Conservation (phyloP, 73 alveolate genomes). For the Strombidium stylifer region DNA sequence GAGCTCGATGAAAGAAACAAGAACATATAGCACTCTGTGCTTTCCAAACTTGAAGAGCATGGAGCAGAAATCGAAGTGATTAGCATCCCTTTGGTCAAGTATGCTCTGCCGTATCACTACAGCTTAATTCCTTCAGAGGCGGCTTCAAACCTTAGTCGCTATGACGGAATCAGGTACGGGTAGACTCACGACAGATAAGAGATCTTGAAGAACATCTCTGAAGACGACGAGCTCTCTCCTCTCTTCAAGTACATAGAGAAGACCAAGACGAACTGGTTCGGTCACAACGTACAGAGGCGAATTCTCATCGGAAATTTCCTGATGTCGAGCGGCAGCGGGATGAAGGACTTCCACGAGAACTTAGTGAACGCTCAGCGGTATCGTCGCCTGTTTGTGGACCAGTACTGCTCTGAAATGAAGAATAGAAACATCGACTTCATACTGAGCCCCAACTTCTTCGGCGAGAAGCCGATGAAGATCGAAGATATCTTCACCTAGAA, state of each 20-base stretch:
- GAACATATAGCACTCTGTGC: background rate
- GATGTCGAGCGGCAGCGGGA: slow-evolving; percentile 21
- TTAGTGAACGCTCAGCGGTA: slow-evolving; percentile 29
- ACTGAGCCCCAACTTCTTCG: slow-evolving; percentile 20
- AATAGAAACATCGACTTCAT: slow-evolving; percentile 26
- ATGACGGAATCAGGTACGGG: slow-evolving; percentile 61
- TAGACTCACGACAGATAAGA: background rate
- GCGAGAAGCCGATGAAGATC: slow-evolving; percentile 26
- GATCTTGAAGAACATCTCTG: background rate
- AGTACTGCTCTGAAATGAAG: slow-evolving; percentile 12
- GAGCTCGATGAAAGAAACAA: slow-evolving; percentile 48
- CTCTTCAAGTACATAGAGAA: slow-evolving; percentile 24
- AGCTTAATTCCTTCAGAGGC: slow-evolving; percentile 50
- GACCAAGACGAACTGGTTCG: slow-evolving; percentile 46
- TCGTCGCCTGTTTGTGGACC: slow-evolving; percentile 24
- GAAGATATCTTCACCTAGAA: background rate
- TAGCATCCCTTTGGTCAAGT: slow-evolving; percentile 24
- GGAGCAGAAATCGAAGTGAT: slow-evolving; percentile 15
- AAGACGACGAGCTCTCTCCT: too few species aligned
- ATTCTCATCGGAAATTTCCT: slow-evolving; percentile 48
- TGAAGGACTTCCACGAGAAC: slow-evolving; percentile 43
- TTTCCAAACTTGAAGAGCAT: slow-evolving; percentile 3
- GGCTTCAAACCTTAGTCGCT: slow-evolving; percentile 47
- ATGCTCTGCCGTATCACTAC: slow-evolving; percentile 40
- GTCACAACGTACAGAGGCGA: slow-evolving; percentile 55